Evolutionary conservation across 257 asterid species (phyloP).

Genomic region (Haberlea rhodopensis): DNA sequence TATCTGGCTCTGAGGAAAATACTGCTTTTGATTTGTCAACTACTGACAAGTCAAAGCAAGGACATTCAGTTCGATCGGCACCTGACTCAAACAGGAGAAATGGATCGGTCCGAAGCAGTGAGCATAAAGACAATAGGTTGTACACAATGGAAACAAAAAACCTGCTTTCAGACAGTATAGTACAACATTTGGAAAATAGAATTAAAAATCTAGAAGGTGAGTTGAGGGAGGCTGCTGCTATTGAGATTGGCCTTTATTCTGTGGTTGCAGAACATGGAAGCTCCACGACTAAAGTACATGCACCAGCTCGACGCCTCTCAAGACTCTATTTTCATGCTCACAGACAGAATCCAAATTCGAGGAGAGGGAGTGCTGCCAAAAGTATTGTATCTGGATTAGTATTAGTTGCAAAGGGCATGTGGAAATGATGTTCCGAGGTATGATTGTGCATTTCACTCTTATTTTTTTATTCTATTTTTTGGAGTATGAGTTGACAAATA

Average conservation of each 20-base stretch:
- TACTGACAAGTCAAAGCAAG: slow-evolving; percentile 42
- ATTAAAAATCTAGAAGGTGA: slow-evolving; percentile 61
- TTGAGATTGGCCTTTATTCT: slow-evolving; percentile 69
- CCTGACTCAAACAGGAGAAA: slow-evolving; percentile 46
- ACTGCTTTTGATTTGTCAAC: slow-evolving; percentile 24
- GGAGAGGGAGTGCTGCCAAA: slow-evolving; percentile 59
- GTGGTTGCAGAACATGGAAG: slow-evolving; percentile 84
- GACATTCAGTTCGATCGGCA: slow-evolving; percentile 60
- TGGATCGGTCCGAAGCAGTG: slow-evolving; percentile 36
- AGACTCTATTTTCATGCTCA: slow-evolving; percentile 71
- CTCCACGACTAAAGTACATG: slow-evolving; percentile 74
- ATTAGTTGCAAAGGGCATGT: slow-evolving; percentile 75
- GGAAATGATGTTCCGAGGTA: slow-evolving; percentile 91
- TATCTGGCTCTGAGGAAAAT: slow-evolving; percentile 31
- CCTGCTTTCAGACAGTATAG: slow-evolving; percentile 40
- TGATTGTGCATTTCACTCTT: neutral
- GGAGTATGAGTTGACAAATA: slow-evolving; percentile 13
- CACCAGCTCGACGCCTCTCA: slow-evolving; percentile 83
- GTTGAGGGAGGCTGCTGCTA: slow-evolving; percentile 78
- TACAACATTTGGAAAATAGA: slow-evolving; percentile 51
- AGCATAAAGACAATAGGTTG: slow-evolving; percentile 38
- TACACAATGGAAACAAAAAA: slow-evolving; percentile 48
- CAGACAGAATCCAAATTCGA: slow-evolving; percentile 41
- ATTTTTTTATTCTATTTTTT: neutral
- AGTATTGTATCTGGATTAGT: slow-evolving; percentile 69